A percentile compares a stretch with the other conserved stretches of the same genome.
These are phyloP conservation scores for Leucocoprinus sp. DNA, from an alignment of 768 basidiomycete genomes.

Conservation along the genomic window DNA sequence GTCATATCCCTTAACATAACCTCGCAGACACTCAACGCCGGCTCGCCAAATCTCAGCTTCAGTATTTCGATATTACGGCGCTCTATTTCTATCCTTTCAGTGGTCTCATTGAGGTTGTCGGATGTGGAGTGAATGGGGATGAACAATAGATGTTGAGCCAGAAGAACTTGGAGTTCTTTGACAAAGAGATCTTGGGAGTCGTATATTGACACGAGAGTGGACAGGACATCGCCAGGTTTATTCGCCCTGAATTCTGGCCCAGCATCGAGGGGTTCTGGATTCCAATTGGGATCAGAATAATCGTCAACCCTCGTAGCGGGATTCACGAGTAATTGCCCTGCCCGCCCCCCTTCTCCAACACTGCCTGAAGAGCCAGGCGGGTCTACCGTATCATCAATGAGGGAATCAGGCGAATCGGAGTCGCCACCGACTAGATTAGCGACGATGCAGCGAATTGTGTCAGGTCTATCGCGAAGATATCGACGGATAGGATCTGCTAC, in stretches of 20 bases:
- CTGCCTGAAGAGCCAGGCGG: conserved; percentile 44
- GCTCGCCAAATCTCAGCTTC: conserved; percentile 93
- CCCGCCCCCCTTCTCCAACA: not conserved
- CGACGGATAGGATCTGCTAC: conserved; percentile 88
- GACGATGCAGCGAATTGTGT: conserved; percentile 93
- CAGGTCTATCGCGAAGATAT: conserved; percentile 82
- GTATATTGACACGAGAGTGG: conserved; percentile 94
- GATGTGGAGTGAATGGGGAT: conserved; percentile 30
- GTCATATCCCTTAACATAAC: conserved; percentile 98
- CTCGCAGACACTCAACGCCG: conserved; percentile 89
- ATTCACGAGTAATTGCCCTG: not conserved
- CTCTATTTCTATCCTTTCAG: conserved; percentile 31
- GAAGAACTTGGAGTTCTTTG: conserved; percentile 86
- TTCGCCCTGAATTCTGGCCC: conserved; percentile 92
- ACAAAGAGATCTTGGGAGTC: conserved; percentile 95
- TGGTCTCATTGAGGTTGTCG: not conserved
- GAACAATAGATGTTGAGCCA: conserved; percentile 79
- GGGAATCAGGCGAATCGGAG: conserved; percentile 60
- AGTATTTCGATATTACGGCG: conserved; percentile 88
- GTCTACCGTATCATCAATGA: conserved; percentile 78
- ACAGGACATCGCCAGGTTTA: conserved; percentile 89
- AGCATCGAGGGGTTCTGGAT: conserved; percentile 93
- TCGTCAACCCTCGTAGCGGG: conserved; percentile 50
- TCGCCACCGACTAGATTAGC: conserved; percentile 83
- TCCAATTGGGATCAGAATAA: conserved; percentile 88